These are phyloP conservation scores for Penicillium psychrosexuale DNA, from an alignment of 2,329 filamentous ascomycete species.

Conservation along the genomic window DNA sequence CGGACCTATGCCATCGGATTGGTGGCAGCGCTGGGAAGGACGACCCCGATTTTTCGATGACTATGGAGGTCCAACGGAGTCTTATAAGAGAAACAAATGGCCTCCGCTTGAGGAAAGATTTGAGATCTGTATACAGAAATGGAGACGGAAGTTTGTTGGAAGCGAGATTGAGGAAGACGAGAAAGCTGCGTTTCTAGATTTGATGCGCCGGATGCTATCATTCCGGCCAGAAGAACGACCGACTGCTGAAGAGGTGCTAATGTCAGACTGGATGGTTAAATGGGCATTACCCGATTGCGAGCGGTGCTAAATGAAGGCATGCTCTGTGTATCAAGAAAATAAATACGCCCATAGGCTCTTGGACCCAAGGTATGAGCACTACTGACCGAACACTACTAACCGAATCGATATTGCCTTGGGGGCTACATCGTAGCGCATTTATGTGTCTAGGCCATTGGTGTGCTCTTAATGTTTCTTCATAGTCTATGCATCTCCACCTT, in stretches of 20 bases:
- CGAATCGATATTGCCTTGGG: too few species aligned
- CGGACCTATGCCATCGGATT: constrained; percentile 18
- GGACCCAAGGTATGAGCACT: too few species aligned
- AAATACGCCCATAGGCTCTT: too few species aligned
- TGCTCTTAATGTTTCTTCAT: background rate
- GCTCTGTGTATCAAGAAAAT: too few species aligned
- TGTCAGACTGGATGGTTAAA: constrained; percentile 37
- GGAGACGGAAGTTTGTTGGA: constrained; percentile 13
- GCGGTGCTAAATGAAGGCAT: constrained; percentile 1
- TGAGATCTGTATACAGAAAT: constrained; percentile 18
- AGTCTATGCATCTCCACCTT: background rate
- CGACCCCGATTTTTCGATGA: constrained; percentile 15
- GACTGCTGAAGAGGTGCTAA: constrained; percentile 29
- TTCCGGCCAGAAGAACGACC: constrained; percentile 30
- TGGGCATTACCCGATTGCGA: constrained; percentile 29
- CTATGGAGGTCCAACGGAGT: constrained; percentile 12
- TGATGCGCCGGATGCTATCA: constrained; percentile 33
- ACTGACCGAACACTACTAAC: too few species aligned
- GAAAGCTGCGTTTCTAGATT: constrained; percentile 24
- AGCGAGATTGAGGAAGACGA: constrained; percentile 20
- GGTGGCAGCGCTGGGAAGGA: constrained; percentile 18
- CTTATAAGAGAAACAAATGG: constrained; percentile 9
- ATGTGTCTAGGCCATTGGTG: too few species aligned
- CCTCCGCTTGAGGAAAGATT: constrained; percentile 28
- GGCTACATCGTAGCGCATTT: too few species aligned